phyloP scores from a whole-genome alignment of 2,329 filamentous ascomycete species.

The Ophiosphaerella korrae region DNA sequence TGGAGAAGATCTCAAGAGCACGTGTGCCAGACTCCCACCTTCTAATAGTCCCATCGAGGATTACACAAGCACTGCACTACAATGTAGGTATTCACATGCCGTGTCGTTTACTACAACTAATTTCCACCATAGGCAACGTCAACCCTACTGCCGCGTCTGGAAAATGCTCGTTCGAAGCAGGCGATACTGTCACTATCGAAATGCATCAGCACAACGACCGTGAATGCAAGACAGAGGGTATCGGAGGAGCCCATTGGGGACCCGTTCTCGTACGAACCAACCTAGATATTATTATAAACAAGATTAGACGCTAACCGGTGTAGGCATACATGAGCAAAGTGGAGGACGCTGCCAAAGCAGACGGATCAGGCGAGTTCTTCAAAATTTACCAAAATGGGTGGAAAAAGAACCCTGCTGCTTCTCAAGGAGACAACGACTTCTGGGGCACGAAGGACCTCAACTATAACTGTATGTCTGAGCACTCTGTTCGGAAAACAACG shows the following conservation, averaged over 20 bases:
- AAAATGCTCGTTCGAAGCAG: slow-evolving; percentile 32
- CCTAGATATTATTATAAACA: no score
- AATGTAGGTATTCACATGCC: slow-evolving; percentile 15
- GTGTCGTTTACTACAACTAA: background rate
- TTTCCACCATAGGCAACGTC: slow-evolving; percentile 19
- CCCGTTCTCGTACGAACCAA: slow-evolving; percentile 48
- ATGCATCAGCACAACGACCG: slow-evolving; percentile 37
- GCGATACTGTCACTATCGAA: slow-evolving; percentile 36
- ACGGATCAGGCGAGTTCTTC: slow-evolving; percentile 58
- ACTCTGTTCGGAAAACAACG: background rate
- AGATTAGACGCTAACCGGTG: no score
- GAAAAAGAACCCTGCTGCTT: slow-evolving; percentile 34
- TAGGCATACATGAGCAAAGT: slow-evolving; percentile 53
- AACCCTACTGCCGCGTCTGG: slow-evolving; percentile 31
- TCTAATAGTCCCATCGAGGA: slow-evolving; percentile 38
- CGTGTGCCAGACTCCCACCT: slow-evolving; percentile 32
- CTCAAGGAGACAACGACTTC: slow-evolving; percentile 50
- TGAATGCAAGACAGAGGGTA: slow-evolving; percentile 27
- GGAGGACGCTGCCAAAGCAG: slow-evolving; percentile 48
- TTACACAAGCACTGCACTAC: slow-evolving; percentile 37
- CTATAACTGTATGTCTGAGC: slow-evolving; percentile 36
- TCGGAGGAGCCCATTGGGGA: slow-evolving; percentile 54
- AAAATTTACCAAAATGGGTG: slow-evolving; percentile 52
- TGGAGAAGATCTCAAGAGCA: slow-evolving; percentile 36
- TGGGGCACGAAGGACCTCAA: slow-evolving; percentile 51